Conservation (phyloP, 2,329 filamentous ascomycete species). For the Pyrenophora tritici-repentis region DNA sequence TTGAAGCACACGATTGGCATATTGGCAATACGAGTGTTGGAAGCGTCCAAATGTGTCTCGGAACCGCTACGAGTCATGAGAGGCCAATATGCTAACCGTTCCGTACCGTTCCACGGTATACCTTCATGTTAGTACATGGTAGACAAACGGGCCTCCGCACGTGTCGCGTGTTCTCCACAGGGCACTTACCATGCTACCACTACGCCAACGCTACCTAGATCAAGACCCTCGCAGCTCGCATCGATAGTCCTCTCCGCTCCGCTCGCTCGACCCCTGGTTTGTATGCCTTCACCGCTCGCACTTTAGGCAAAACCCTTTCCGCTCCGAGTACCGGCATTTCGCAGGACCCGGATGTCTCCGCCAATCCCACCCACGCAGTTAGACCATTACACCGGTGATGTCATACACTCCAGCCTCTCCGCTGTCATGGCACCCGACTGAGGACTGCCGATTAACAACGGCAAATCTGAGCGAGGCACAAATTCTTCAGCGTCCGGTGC, state of each 20-base stretch:
- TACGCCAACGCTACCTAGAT: constrained; percentile 8
- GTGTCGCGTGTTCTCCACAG: too few species aligned
- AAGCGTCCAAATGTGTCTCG: too few species aligned
- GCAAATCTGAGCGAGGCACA: constrained; percentile 17
- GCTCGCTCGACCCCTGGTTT: constrained; percentile 23
- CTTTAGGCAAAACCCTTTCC: constrained; percentile 30
- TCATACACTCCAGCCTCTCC: constrained; percentile 16
- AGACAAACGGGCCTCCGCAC: too few species aligned
- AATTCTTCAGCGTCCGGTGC: constrained; percentile 14
- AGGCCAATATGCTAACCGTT: too few species aligned
- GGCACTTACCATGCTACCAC: too few species aligned
- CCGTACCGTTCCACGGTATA: too few species aligned
- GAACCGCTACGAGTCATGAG: too few species aligned
- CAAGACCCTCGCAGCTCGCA: constrained; percentile 3
- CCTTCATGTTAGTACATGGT: too few species aligned
- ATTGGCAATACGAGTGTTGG: neutral
- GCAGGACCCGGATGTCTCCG: constrained; percentile 20
- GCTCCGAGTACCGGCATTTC: constrained; percentile 25
- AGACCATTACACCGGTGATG: constrained; percentile 16
- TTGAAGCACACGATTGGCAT: neutral
- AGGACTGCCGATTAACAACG: constrained; percentile 13
- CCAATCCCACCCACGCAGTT: constrained; percentile 22
- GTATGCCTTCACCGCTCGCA: constrained; percentile 26
- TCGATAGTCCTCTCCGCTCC: constrained; percentile 29
- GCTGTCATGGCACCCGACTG: constrained; percentile 16